Percentiles rank a stretch among this genome's conserved stretches.
Conservation (phyloP, 2,329 filamentous ascomycete species). For the Aspergillus tamarii region DNA sequence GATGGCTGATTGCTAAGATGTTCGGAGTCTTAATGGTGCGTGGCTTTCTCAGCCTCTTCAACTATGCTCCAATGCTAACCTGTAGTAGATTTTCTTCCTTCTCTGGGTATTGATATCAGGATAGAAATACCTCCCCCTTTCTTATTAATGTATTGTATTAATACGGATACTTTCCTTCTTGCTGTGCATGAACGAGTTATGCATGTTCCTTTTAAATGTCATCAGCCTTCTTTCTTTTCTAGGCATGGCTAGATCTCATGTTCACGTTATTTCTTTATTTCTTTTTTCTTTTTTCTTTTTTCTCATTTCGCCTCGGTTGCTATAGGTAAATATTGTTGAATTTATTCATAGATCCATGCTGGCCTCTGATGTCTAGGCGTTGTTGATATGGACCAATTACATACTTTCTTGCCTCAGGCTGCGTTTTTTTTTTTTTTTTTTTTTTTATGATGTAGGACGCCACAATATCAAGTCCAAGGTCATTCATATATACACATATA, state of each 20-base stretch:
- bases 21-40: constrained; percentile 77
- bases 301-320: background rate
- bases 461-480: background rate
- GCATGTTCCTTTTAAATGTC: constrained; percentile 23
- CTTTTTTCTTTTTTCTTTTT: constrained; percentile 12
- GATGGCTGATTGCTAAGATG: constrained; percentile 89
- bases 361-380: constrained; percentile 5
- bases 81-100: constrained; percentile 72
- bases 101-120: constrained; percentile 68
- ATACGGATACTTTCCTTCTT: constrained; percentile 26
- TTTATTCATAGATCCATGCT: constrained; percentile 13
- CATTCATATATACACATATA: background rate
- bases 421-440: background rate
- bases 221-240: constrained; percentile 14
- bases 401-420: background rate
- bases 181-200: constrained; percentile 22
- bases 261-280: constrained; percentile 11
- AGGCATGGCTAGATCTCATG: constrained; percentile 30
- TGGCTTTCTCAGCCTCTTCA: constrained; percentile 13
- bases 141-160: constrained; percentile 34
- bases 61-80: constrained; percentile 10
- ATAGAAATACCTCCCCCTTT: constrained; percentile 28
- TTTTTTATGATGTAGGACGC: background rate
- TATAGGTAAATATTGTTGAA: constrained; percentile 9
- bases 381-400: constrained; percentile 7